Evolutionary conservation across 192 early-diverging fungal species (phyloP).

Genomic region (Entophlyctis helioformis): DNA sequence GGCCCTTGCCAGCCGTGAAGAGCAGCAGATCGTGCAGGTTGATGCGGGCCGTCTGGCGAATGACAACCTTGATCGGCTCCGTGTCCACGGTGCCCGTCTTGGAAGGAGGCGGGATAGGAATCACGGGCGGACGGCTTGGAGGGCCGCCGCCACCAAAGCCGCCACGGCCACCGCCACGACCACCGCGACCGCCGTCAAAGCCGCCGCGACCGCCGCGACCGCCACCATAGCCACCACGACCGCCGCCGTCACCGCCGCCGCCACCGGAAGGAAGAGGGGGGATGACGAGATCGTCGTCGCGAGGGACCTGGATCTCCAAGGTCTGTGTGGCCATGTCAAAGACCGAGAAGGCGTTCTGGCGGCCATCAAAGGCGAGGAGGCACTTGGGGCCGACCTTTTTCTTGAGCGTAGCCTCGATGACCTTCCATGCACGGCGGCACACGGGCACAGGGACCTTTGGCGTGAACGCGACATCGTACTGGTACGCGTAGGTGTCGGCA

Average conservation of each 20-base stretch:
- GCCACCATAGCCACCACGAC: slow-evolving; percentile 3
- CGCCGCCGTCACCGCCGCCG: neutral
- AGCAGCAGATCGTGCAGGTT: slow-evolving; percentile 15
- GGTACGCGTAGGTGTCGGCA: slow-evolving; percentile 9
- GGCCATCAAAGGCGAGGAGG: slow-evolving; percentile 10
- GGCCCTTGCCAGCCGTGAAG: slow-evolving; percentile 9
- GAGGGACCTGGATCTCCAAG: slow-evolving; percentile 3
- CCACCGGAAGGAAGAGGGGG: neutral
- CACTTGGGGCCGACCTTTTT: neutral
- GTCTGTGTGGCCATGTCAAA: neutral
- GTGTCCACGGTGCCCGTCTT: neutral
- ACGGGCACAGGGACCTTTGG: slow-evolving; percentile 6
- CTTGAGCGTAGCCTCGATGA: slow-evolving; percentile 3
- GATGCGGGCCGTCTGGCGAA: slow-evolving; percentile 4
- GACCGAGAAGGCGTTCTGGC: slow-evolving; percentile 13
- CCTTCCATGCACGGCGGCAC: slow-evolving; percentile 2
- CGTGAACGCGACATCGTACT: slow-evolving; percentile 16
- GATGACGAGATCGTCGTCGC: slow-evolving; percentile 1
- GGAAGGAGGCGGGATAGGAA: neutral
- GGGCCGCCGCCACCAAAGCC: neutral
- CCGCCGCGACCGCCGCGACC: neutral
- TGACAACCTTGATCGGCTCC: neutral
- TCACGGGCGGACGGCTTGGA: neutral
- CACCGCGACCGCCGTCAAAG: slow-evolving; percentile 6
- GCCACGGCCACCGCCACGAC: slow-evolving; percentile 10